phyloP scores from a whole-genome alignment of 805 yeast species.

The Starmerella apis region DNA sequence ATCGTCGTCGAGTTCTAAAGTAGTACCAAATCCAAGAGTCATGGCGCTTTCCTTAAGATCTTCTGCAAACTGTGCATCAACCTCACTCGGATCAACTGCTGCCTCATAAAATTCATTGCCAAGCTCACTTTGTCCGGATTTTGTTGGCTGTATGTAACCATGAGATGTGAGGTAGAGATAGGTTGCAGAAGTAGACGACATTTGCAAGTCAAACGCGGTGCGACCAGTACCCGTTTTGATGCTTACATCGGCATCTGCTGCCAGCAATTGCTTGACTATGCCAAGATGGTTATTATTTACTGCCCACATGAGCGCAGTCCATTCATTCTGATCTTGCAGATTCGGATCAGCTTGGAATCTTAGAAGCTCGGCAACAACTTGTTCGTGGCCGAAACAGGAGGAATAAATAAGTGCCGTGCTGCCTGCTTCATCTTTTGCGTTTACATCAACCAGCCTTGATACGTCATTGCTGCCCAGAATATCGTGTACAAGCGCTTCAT shows the following conservation, averaged over 20 bases:
- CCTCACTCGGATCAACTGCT: constrained; percentile 23
- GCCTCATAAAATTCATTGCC: constrained; percentile 20
- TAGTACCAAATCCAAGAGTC: constrained; percentile 21
- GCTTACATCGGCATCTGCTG: constrained; percentile 37
- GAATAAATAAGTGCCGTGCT: constrained; percentile 35
- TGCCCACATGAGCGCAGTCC: constrained; percentile 88
- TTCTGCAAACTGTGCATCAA: constrained; percentile 20
- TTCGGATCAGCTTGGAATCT: constrained; percentile 33
- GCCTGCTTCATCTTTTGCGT: constrained; percentile 33
- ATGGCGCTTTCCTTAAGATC: constrained; percentile 22
- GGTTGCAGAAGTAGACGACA: constrained; percentile 15
- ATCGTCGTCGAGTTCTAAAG: constrained; percentile 4
- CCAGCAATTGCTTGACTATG: constrained; percentile 62
- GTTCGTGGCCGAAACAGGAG: constrained; percentile 35
- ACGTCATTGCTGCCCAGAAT: constrained; percentile 28
- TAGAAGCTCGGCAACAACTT: constrained; percentile 31
- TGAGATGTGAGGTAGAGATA: constrained; percentile 12
- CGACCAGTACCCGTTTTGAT: constrained; percentile 35
- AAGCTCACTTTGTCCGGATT: background rate
- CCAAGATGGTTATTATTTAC: constrained; percentile 80
- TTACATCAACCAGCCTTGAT: constrained; percentile 26
- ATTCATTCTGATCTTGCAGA: constrained; percentile 32
- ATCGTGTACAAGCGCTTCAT: constrained; percentile 26
- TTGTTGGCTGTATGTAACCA: constrained; percentile 8
- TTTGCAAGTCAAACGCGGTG: constrained; percentile 17